Percentiles rank a stretch among this genome's conserved stretches.
phyloP scores from a whole-genome alignment of 176 grass and related monocot genomes.

The Pontederia paniculata region DNA sequence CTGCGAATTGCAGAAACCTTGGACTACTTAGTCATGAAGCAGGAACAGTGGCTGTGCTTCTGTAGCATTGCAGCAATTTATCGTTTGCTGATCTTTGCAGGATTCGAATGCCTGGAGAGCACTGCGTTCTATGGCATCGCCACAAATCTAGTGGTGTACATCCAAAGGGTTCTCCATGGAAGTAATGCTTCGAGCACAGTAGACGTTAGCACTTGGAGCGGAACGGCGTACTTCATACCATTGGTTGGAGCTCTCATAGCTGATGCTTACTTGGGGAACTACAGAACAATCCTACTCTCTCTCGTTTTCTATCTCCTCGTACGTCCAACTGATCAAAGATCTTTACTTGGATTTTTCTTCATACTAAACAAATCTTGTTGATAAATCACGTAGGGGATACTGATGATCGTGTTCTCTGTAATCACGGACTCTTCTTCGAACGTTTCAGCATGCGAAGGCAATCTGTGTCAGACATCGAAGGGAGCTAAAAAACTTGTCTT shows the following conservation, averaged over 20 bases:
- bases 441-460: not conserved
- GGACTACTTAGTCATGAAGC: not conserved
- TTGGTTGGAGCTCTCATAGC: slow-evolving; percentile 8
- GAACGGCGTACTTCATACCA: slow-evolving; percentile 7
- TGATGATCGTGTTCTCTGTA: not conserved
- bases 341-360: no score
- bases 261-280: slow-evolving; percentile 5
- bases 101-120: slow-evolving; percentile 53
- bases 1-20: no score
- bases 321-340: not conserved
- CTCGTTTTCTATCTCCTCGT: slow-evolving; percentile 4
- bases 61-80: not conserved
- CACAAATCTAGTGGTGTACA: slow-evolving; percentile 48
- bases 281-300: slow-evolving; percentile 4
- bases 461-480: not conserved
- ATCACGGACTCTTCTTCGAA: not conserved
- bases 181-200: slow-evolving; percentile 9
- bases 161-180: not conserved
- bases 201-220: not conserved
- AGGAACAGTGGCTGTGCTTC: not conserved
- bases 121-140: slow-evolving; percentile 50
- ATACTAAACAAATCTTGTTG: no score
- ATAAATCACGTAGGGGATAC: not conserved
- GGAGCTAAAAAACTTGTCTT: not conserved
- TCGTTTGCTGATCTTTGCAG: slow-evolving; percentile 12